Base-by-base conservation (phyloP, 768 basidiomycete genomes). In the Suillus subaureus region DNA sequence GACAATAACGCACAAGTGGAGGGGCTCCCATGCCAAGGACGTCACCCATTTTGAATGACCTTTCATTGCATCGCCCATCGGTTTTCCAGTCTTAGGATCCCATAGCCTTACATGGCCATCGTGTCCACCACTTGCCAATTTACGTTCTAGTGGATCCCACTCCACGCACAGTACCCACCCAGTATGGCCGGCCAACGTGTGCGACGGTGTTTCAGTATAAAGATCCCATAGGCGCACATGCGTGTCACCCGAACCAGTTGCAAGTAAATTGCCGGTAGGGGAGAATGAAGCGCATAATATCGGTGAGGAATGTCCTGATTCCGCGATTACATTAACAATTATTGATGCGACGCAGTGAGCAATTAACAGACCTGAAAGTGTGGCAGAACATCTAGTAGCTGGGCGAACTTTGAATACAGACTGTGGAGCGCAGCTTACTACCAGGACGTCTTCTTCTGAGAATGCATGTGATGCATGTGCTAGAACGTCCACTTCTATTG, bases 21-120 rank as follows among this genome's bases (percentile, higher is more conserved):
- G 89, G 7, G 97, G 97, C 74, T 99, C 97, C 94, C 96, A 99
- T 43, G 95, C 86, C 28, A 99, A 84, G 18, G 92, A 92, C 4
- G 92, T 99, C 66, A 99, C 89, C 95, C 96, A 98, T 81, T 99
- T 98, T 35, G 93, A 84, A 73, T 99, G 97, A 0, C 97, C 97
- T 72, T 89, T 92, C 69, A 99, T 79, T 0, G 93, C 93, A 63
- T 96, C 92, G 9, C 97, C 96, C 23, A 93, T 83, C 0, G 93
- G 82, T 72, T 94, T 94, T 33, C 97, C 96, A 0, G 91, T 90
- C 74, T 91, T 93, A 16, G 95, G 96, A 70, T 97, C 92, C 97
- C 97, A 99, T 65, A 99, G 77, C 61, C 95, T 82, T 67, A 95
- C 93, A 71, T 95, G 92, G 21, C 94, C 93, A 76, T 99, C 96